Evolutionary conservation across 139 green algal species (phyloP).

Genomic region (Haematococcus lacustris): DNA sequence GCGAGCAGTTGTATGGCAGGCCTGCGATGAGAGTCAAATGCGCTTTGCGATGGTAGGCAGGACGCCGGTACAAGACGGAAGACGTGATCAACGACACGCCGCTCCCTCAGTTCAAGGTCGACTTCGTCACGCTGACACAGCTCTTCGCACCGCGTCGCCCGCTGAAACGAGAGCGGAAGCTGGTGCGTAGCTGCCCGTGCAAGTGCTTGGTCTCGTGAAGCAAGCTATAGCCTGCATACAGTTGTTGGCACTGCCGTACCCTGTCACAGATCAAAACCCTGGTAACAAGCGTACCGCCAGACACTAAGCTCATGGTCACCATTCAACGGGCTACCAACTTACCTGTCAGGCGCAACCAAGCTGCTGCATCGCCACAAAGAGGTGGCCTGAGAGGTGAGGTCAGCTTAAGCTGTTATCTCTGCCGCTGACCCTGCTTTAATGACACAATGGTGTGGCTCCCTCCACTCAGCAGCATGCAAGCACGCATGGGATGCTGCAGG

Average conservation of each 20-base stretch:
- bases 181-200: too few species aligned
- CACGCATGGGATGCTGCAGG: not conserved
- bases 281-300: conserved; percentile 25
- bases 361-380: too few species aligned
- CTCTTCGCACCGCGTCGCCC: not conserved
- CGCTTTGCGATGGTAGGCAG: conserved; percentile 5
- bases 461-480: not conserved
- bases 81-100: conserved; percentile 49
- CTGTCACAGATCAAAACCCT: conserved; percentile 20
- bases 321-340: conserved; percentile 42
- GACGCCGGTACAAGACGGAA: conserved; percentile 26
- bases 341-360: conserved; percentile 17
- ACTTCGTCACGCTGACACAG: not conserved
- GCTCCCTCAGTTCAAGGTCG: conserved; percentile 45
- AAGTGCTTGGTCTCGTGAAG: too few species aligned
- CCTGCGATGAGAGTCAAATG: not conserved
- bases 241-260: too few species aligned
- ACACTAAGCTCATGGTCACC: conserved; percentile 36
- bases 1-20: not conserved
- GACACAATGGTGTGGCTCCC: not conserved
- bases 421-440: too few species aligned
- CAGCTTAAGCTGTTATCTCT: too few species aligned
- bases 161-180: conserved; percentile 11
- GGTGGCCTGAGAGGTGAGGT: too few species aligned
- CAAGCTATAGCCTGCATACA: too few species aligned